Percentiles rank a stretch among this genome's conserved stretches.
These are phyloP conservation scores for Larix sibirica DNA, from an alignment of 83 land plant species.

Conservation along the genomic window DNA sequence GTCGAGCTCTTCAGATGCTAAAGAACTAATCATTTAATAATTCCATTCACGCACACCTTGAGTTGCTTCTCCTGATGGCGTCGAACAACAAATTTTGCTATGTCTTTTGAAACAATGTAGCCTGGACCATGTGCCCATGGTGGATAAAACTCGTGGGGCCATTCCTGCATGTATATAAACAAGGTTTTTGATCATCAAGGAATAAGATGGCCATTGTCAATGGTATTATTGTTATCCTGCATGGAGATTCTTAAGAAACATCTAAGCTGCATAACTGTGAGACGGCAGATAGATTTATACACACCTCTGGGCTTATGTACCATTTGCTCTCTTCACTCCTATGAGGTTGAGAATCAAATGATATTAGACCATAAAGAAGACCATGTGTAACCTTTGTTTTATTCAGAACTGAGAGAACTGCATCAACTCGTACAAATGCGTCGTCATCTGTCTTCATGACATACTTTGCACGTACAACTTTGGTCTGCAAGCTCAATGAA, in stretches of 20 bases:
- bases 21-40: not conserved
- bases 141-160: constrained; percentile 78
- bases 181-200: not conserved
- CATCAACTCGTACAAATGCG: constrained; percentile 92
- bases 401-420: constrained; percentile 46
- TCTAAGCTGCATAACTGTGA: not conserved
- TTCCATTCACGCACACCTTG: constrained; percentile 34
- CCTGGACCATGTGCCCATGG: constrained; percentile 99
- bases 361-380: constrained; percentile 69
- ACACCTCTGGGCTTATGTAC: constrained; percentile 71
- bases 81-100: constrained; percentile 72
- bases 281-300: not conserved
- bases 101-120: constrained; percentile 76
- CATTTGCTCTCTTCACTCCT: constrained; percentile 79
- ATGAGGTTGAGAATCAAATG: constrained; percentile 54
- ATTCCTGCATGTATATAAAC: constrained; percentile 60
- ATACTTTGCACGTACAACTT: constrained; percentile 63
- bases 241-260: not conserved
- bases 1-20: not conserved
- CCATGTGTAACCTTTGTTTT: constrained; percentile 40
- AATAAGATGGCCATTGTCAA: not conserved
- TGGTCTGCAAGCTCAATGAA: constrained; percentile 49
- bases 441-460: constrained; percentile 98
- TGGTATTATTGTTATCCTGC: not conserved
- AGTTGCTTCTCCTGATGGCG: constrained; percentile 54